Evolutionary conservation across 441 rosid species (phyloP).

Genomic region (Pelargonium cotyledonis): DNA sequence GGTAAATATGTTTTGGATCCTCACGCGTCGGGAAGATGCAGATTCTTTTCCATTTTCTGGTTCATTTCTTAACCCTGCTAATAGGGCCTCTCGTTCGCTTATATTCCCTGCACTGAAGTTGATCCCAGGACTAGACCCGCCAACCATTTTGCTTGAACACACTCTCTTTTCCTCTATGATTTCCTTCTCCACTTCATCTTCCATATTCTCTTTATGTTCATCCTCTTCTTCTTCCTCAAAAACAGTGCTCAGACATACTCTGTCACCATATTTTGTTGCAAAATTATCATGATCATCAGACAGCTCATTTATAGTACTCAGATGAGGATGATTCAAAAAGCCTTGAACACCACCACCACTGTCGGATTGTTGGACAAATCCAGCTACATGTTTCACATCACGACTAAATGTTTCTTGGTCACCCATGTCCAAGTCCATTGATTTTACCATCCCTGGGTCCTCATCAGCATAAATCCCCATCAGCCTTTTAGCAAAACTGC

Average conservation of each 20-base stretch:
- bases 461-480: slow-evolving; percentile 56
- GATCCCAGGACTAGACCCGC: slow-evolving; percentile 15
- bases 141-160: slow-evolving; percentile 29
- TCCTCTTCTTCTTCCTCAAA: slow-evolving; percentile 63
- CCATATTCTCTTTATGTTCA: slow-evolving; percentile 25
- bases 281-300: slow-evolving; percentile 31
- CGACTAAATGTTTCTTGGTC: slow-evolving; percentile 51
- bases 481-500: slow-evolving; percentile 70
- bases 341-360: slow-evolving; percentile 23
- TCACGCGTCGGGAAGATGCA: slow-evolving; percentile 45
- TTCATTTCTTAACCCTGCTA: slow-evolving; percentile 7
- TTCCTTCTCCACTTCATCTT: slow-evolving; percentile 70
- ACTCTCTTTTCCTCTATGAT: slow-evolving; percentile 68
- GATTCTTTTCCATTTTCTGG: slow-evolving; percentile 33
- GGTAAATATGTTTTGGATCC: slow-evolving; percentile 84
- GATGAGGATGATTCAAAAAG: slow-evolving; percentile 26
- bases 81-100: neutral
- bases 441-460: slow-evolving; percentile 86
- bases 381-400: slow-evolving; percentile 32
- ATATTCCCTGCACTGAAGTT: slow-evolving; percentile 7
- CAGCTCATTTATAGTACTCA: slow-evolving; percentile 21
- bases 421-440: slow-evolving; percentile 92
- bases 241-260: slow-evolving; percentile 69
- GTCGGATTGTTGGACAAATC: slow-evolving; percentile 14
- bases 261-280: slow-evolving; percentile 42